A percentile compares a stretch with the other conserved stretches of the same genome.
Conservation (phyloP, 768 basidiomycete species). For the Mycena latifolia region DNA sequence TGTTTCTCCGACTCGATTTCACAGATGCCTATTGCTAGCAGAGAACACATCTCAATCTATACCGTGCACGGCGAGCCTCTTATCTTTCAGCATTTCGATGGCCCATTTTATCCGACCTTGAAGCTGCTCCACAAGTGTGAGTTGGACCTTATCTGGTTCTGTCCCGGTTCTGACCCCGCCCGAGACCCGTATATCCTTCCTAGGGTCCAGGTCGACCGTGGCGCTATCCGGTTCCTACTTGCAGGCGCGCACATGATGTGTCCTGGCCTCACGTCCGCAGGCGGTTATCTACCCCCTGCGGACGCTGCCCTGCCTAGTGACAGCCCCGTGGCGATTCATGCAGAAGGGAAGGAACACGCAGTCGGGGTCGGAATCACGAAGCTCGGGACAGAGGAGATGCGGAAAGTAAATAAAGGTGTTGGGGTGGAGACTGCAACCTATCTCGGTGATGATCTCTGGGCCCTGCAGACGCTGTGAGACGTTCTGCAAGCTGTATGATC, state of each 20-base stretch:
- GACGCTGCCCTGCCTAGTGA: slow-evolving; percentile 75
- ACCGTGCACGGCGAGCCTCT: slow-evolving; percentile 89
- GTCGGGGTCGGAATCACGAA: slow-evolving; percentile 89
- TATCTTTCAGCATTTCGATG: slow-evolving; percentile 97
- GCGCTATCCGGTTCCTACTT: slow-evolving; percentile 97
- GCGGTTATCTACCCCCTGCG: slow-evolving; percentile 86
- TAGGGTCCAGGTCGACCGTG: slow-evolving; percentile 91
- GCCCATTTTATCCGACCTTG: slow-evolving; percentile 91
- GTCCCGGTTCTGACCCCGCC: slow-evolving; percentile 23
- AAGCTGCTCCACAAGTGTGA: slow-evolving; percentile 92
- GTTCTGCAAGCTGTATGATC: too few species aligned
- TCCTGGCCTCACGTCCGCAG: slow-evolving; percentile 94
- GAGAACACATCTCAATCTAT: slow-evolving; percentile 96
- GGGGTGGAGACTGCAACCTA: slow-evolving; percentile 90
- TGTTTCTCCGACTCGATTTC: slow-evolving; percentile 32
- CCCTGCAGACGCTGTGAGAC: slow-evolving; percentile 67
- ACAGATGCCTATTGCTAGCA: slow-evolving; percentile 64
- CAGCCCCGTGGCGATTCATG: slow-evolving; percentile 89
- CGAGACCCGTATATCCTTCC: slow-evolving; percentile 94
- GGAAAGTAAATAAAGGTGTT: slow-evolving; percentile 88
- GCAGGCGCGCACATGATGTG: slow-evolving; percentile 97
- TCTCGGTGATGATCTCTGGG: slow-evolving; percentile 93
- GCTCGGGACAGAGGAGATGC: slow-evolving; percentile 90
- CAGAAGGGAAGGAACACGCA: slow-evolving; percentile 96
- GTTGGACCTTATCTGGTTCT: slow-evolving; percentile 40